phyloP scores from a whole-genome alignment of 352 stramenopile genomes.

The Stramenopiles sp. region DNA sequence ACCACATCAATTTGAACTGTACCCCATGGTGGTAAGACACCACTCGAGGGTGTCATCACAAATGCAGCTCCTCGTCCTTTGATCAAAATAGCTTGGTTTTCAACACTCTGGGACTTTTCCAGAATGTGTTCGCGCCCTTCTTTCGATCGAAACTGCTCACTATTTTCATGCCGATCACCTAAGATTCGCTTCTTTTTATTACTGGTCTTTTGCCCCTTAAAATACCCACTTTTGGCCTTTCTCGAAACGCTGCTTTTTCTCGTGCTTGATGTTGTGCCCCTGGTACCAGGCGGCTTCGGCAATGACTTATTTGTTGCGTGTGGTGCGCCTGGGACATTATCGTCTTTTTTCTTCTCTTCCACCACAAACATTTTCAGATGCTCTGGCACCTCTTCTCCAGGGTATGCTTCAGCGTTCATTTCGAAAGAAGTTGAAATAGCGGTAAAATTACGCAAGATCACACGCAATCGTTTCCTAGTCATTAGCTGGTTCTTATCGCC shows the following conservation, averaged over 20 bases:
- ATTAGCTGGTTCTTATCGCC: slow-evolving; percentile 18
- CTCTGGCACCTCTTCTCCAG: no score
- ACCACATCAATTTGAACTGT: slow-evolving; percentile 20
- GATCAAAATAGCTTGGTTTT: slow-evolving; percentile 22
- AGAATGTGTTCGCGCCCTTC: slow-evolving; percentile 18
- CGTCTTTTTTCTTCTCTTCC: no score
- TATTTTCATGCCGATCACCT: slow-evolving; percentile 17
- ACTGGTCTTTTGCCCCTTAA: no score
- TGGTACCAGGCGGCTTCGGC: slow-evolving; percentile 15
- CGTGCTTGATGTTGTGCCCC: slow-evolving; percentile 3
- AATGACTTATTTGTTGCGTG: no score
- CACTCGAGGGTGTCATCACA: slow-evolving; percentile 16
- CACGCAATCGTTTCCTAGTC: slow-evolving; percentile 17
- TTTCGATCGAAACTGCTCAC: slow-evolving; percentile 18
- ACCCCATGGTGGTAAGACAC: slow-evolving; percentile 24
- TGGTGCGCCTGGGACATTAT: no score
- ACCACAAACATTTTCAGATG: no score
- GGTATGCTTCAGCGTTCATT: slow-evolving; percentile 13
- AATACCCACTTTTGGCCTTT: not conserved
- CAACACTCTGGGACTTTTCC: slow-evolving; percentile 17
- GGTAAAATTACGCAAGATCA: slow-evolving; percentile 26
- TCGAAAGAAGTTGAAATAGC: slow-evolving; percentile 21
- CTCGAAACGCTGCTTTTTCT: not conserved
- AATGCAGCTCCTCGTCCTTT: slow-evolving; percentile 22
- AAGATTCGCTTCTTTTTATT: slow-evolving; percentile 18